These are phyloP conservation scores for Mycena venus DNA, from an alignment of 768 basidiomycete species.

Conservation along the genomic window DNA sequence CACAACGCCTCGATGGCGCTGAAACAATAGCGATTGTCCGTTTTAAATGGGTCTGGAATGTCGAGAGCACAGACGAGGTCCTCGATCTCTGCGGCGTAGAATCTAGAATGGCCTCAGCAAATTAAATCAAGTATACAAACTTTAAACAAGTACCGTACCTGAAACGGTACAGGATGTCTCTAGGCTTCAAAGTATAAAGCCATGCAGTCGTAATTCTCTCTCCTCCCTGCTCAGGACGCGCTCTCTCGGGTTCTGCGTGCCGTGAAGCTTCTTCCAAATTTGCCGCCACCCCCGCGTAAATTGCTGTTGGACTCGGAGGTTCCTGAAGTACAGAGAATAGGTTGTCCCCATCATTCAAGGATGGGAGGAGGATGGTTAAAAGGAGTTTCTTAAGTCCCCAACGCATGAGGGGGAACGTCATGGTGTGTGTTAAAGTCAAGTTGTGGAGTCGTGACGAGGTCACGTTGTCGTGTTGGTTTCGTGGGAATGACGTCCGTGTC, in stretches of 20 bases:
- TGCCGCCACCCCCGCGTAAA: not conserved
- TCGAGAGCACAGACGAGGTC: slow-evolving; percentile 12
- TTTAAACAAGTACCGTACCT: not conserved
- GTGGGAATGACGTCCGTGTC: too few relatives aligned
- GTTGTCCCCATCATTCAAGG: not conserved
- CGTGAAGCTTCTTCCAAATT: not conserved
- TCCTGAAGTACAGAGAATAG: not conserved
- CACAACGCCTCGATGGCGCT: slow-evolving; percentile 28
- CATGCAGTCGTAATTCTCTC: not conserved
- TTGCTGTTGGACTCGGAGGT: not conserved
- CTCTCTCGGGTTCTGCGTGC: not conserved
- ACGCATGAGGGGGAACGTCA: not conserved
- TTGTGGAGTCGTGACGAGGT: not conserved
- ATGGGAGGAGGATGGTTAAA: too few relatives aligned
- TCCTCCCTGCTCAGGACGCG: not conserved
- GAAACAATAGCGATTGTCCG: slow-evolving; percentile 11
- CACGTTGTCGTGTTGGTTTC: not conserved
- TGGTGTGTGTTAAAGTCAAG: too few relatives aligned
- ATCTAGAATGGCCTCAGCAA: not conserved
- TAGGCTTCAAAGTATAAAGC: not conserved
- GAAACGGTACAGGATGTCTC: slow-evolving; percentile 1
- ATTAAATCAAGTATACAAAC: too few relatives aligned
- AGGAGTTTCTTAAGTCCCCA: too few relatives aligned
- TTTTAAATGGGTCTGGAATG: slow-evolving; percentile 28
- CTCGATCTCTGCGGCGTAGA: slow-evolving; percentile 14